Conservation (phyloP, 2,329 filamentous ascomycete species). For the Zarea fungicola region DNA sequence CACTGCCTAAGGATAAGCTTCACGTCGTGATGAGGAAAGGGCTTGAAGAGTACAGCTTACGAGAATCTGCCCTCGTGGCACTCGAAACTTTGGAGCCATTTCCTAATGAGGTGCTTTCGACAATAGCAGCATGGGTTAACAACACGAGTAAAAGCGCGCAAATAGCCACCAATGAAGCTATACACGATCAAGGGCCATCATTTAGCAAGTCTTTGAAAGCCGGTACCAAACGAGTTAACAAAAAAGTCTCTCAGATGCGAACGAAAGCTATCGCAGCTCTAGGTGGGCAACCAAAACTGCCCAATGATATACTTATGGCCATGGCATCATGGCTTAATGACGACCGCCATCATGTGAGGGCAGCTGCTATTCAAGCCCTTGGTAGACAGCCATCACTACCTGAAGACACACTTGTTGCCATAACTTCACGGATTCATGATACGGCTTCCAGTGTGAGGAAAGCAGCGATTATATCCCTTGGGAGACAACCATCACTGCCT, state of each 20-base stretch:
- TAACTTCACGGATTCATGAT: neutral
- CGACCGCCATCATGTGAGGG: too few species aligned
- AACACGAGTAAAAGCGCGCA: too few species aligned
- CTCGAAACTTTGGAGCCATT: neutral
- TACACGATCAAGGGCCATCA: too few species aligned
- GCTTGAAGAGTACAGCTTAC: neutral
- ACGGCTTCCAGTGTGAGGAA: neutral
- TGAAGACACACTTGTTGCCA: too few species aligned
- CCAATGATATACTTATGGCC: constrained; percentile 5
- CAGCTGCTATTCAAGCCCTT: too few species aligned
- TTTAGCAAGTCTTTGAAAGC: too few species aligned
- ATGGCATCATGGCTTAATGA: too few species aligned
- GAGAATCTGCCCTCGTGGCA: neutral
- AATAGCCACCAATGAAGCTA: too few species aligned
- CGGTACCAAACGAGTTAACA: too few species aligned
- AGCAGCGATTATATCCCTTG: neutral
- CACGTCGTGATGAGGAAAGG: neutral
- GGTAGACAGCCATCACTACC: too few species aligned
- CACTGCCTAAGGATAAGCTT: too few species aligned
- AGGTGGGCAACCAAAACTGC: constrained; percentile 2
- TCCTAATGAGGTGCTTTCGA: neutral
- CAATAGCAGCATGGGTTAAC: neutral
- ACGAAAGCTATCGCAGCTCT: neutral
- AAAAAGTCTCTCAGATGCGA: neutral
- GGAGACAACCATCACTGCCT: too few species aligned